phyloP scores from a whole-genome alignment of 176 grass and related monocot genomes.

The Lolium multiflorum region DNA sequence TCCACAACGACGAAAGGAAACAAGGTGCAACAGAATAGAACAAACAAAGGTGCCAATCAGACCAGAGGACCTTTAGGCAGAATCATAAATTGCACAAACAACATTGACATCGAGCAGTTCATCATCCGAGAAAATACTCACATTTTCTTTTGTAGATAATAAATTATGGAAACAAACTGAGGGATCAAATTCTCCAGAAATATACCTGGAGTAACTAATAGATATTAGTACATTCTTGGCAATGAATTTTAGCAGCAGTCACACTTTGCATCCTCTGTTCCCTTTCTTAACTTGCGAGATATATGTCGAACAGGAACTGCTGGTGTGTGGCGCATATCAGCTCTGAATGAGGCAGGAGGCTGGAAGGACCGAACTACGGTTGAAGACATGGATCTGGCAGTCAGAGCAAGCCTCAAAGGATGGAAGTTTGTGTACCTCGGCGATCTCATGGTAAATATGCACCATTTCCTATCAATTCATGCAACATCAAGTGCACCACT shows the following conservation, averaged over 20 bases:
- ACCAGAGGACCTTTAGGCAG: neutral
- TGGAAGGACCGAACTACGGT: conserved; percentile 85
- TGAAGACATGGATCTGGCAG: conserved; percentile 88
- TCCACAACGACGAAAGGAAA: neutral
- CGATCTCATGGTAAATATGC: conserved; percentile 62
- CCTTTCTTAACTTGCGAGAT: conserved; percentile 32
- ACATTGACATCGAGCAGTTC: neutral
- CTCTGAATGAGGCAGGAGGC: conserved; percentile 71
- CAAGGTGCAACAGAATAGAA: neutral
- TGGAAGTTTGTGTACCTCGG: conserved; percentile 81
- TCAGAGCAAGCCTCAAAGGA: conserved; percentile 73
- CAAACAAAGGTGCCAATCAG: neutral
- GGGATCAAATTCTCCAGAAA: neutral
- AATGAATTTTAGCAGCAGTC: neutral
- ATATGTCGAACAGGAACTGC: conserved; percentile 57
- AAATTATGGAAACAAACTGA: neutral
- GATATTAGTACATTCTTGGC: neutral
- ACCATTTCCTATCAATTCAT: neutral
- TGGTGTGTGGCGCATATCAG: conserved; percentile 73
- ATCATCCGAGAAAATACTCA: neutral
- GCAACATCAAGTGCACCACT: neutral
- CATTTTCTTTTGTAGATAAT: neutral
- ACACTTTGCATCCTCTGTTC: neutral
- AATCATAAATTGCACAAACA: conserved; percentile 2
- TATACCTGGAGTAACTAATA: neutral